phyloP scores from a whole-genome alignment of 129 eudicot species.

The Ambrosia trifida region DNA sequence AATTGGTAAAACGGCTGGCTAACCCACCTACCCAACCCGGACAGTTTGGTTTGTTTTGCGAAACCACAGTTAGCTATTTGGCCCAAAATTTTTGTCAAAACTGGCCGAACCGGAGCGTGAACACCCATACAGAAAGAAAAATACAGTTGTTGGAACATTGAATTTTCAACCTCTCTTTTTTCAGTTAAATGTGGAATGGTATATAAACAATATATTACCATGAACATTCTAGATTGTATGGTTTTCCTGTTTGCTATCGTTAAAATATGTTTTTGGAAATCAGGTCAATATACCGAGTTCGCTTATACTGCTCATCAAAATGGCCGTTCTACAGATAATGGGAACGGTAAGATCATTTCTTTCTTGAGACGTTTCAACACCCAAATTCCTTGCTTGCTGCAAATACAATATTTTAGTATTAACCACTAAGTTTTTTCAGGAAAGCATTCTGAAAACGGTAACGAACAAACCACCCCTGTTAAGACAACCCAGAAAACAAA shows the following conservation, averaged over 20 bases:
- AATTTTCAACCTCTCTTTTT: too few relatives aligned
- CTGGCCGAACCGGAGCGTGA: too few relatives aligned
- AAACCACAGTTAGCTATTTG: too few relatives aligned
- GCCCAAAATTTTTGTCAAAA: too few relatives aligned
- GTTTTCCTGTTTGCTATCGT: neutral
- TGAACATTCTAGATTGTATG: neutral
- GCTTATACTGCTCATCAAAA: conserved; percentile 33
- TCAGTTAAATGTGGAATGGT: neutral
- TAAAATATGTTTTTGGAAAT: neutral
- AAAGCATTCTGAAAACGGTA: conserved; percentile 45
- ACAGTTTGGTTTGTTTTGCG: too few relatives aligned
- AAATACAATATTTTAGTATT: neutral
- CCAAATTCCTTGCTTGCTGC: neutral
- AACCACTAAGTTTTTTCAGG: conserved; percentile 22
- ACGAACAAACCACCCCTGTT: conserved; percentile 36
- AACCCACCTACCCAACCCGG: too few relatives aligned
- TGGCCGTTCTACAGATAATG: conserved; percentile 39
- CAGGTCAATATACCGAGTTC: conserved; percentile 38
- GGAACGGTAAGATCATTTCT: conserved; percentile 46
- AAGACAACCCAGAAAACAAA: conserved; percentile 46
- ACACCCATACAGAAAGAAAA: too few relatives aligned
- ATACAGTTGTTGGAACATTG: too few relatives aligned
- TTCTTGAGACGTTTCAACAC: neutral
- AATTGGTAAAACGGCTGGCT: too few relatives aligned
- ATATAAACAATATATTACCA: neutral